Evolutionary conservation across 2,329 filamentous ascomycete genomes (phyloP).

Genomic region (Ascochyta fabae): DNA sequence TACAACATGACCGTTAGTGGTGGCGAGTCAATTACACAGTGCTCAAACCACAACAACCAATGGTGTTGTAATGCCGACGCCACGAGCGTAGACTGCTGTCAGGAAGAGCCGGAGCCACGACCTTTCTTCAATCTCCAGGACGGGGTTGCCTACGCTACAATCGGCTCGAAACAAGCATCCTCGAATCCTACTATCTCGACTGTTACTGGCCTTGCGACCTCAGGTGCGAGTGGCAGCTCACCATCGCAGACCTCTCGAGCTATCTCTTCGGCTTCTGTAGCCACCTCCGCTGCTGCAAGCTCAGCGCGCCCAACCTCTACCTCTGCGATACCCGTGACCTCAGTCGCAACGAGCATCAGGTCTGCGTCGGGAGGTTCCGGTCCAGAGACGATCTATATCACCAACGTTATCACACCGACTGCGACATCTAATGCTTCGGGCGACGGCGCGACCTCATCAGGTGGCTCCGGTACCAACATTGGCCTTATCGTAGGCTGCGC

Average conservation of each 20-base stretch:
- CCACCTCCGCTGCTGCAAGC: constrained; percentile 1
- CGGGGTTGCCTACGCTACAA: constrained; percentile 42
- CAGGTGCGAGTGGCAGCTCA: constrained; percentile 16
- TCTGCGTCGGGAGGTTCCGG: constrained; percentile 34
- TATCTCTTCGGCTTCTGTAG: constrained; percentile 14
- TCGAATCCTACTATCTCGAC: constrained; percentile 29
- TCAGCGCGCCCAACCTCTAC: constrained; percentile 10
- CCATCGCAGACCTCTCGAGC: constrained; percentile 23
- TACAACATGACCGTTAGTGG: constrained; percentile 34
- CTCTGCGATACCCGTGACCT: constrained; percentile 31
- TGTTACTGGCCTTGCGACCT: constrained; percentile 36
- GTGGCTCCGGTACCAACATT: constrained; percentile 30
- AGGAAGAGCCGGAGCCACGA: constrained; percentile 37
- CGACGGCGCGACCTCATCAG: constrained; percentile 3
- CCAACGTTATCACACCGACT: constrained; percentile 26
- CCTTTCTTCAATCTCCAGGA: constrained; percentile 44
- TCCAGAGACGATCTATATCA: constrained; percentile 29
- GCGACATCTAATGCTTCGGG: constrained; percentile 7
- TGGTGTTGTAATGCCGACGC: constrained; percentile 47
- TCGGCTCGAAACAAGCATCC: constrained; percentile 33
- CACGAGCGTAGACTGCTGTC: constrained; percentile 40
- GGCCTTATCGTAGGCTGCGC: constrained; percentile 45
- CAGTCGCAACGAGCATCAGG: constrained; percentile 27
- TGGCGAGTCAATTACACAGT: constrained; percentile 44
- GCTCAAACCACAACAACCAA: constrained; percentile 39